Evolutionary conservation across 768 basidiomycete species (phyloP), one percentile per base, ranked within the genome.

Genomic region (Mycena haematopus): DNA sequence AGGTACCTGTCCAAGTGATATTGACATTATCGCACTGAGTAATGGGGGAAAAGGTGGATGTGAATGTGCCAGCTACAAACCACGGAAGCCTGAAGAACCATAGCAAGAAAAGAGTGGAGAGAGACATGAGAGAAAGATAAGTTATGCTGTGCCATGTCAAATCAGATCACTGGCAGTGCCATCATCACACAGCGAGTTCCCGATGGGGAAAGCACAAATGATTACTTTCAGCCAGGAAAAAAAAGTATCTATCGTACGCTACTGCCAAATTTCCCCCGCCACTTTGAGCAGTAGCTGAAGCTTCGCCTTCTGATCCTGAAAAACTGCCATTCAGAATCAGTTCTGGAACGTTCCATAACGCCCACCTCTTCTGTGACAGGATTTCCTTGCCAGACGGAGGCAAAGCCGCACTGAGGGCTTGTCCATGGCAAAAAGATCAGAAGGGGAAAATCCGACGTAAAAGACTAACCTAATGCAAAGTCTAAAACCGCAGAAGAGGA

Each of bases 351-450:
- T 38, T 36, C n/a, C 24, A 47, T 52, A 25, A 50, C 50, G 60
- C 71, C 61, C 66, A 79, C 82, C 72, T 80, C 77, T 72, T 83
- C 81, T 19, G 78, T 81, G 29, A 88, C 66, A 6, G 81, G 79
- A 70, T 87, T 86, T 0, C 85, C 85, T 67, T 86, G 80, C 76
- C 83, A 83, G 22, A 83, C 81, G 0, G 80, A 82, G 10, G 86
- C 85, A 68, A 86, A 87, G 6, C 87, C 87, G 65, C 87, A 88
- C 68, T 87, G 86, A n/a, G 85, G 80, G 57, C 84, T 84, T 19
- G 13, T 50, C 21, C 35, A 6, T 6, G 29, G 42, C 1, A 56
- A 31, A 52, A 52, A 22, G 19, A 9, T 44, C 17, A 31, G 36
- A 3, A 49, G 22, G 27, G 50, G 38, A 27, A 29, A 62, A 49